These are phyloP conservation scores for Cladobotryum protrusum DNA, from an alignment of 2,329 filamentous ascomycete species.

Conservation along the genomic window DNA sequence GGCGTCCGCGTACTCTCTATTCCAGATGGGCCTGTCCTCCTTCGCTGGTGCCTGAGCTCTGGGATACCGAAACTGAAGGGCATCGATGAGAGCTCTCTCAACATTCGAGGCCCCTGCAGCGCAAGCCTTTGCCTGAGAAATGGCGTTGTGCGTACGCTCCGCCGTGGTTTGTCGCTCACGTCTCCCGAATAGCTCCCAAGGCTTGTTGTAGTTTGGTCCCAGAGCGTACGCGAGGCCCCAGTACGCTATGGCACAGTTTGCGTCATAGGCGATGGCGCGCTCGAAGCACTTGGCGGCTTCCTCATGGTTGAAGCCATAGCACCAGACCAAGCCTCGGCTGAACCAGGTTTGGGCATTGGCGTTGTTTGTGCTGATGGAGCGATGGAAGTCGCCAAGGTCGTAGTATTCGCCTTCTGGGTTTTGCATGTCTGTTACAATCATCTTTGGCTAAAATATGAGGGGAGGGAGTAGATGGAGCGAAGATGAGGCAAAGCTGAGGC, in stretches of 20 bases:
- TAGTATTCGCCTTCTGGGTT: conserved; percentile 38
- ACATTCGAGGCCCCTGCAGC: conserved; percentile 19
- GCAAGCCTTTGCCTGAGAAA: conserved; percentile 21
- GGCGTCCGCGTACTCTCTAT: conserved; percentile 28
- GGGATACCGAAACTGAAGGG: conserved; percentile 58
- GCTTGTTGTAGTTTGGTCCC: conserved; percentile 72
- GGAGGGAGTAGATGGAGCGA: not conserved
- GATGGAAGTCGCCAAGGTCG: conserved; percentile 54
- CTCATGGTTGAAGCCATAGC: conserved; percentile 70
- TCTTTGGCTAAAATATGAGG: not conserved
- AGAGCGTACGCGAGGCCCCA: conserved; percentile 67
- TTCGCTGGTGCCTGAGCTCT: conserved; percentile 34
- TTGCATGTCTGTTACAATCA: not conserved
- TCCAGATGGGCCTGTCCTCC: conserved; percentile 40
- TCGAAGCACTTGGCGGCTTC: conserved; percentile 62
- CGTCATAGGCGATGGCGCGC: conserved; percentile 48
- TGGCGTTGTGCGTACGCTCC: conserved; percentile 24
- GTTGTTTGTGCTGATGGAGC: conserved; percentile 48
- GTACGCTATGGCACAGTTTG: conserved; percentile 54
- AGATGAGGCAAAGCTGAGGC: too few species aligned
- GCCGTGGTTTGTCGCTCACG: conserved; percentile 50
- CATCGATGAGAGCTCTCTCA: conserved; percentile 58
- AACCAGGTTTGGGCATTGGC: conserved; percentile 59
- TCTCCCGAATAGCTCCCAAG: conserved; percentile 65
- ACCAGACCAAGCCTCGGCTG: conserved; percentile 65